Evolutionary conservation across 495 filamentous ascomycete species (phyloP).

Genomic region (Venustampulla echinocandica): DNA sequence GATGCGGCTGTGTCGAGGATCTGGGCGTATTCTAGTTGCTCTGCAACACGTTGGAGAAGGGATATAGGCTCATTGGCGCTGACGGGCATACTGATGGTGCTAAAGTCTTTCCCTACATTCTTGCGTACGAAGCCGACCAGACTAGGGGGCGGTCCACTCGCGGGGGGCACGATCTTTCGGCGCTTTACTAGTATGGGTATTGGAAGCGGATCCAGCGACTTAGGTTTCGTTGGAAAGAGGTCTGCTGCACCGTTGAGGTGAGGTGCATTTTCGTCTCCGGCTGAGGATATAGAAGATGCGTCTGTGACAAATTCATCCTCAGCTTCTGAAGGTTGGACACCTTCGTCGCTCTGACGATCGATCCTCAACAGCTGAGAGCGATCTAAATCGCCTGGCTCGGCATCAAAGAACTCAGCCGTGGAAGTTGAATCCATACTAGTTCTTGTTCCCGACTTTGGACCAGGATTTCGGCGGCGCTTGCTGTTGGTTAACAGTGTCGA

Average conservation of each 20-base stretch:
- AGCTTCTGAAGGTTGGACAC: conserved; percentile 39
- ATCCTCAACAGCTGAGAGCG: conserved; percentile 69
- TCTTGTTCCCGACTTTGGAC: conserved; percentile 46
- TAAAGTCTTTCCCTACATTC: conserved; percentile 95
- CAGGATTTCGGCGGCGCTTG: conserved; percentile 62
- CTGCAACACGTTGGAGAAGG: conserved; percentile 74
- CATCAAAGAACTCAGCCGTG: conserved; percentile 87
- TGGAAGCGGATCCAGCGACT: conserved; percentile 71
- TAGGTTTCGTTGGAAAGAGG: conserved; percentile 64
- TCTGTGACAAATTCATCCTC: conserved; percentile 53
- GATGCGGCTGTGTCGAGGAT: conserved; percentile 71
- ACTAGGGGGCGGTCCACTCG: conserved; percentile 74
- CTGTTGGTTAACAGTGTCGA: conserved; percentile 64
- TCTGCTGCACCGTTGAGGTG: conserved; percentile 36
- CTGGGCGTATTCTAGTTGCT: conserved; percentile 80
- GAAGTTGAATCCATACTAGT: conserved; percentile 73
- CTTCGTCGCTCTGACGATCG: conserved; percentile 53
- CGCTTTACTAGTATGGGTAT: conserved; percentile 52
- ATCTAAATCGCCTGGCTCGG: conserved; percentile 55
- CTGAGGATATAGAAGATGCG: conserved; percentile 51
- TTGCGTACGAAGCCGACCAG: conserved; percentile 91
- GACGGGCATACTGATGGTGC: conserved; percentile 93
- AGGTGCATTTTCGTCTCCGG: conserved; percentile 41
- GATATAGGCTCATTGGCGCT: conserved; percentile 92
- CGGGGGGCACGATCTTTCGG: conserved; percentile 59